Conservation (phyloP, 768 basidiomycete genomes). For the Tricholoma flavovirens region DNA sequence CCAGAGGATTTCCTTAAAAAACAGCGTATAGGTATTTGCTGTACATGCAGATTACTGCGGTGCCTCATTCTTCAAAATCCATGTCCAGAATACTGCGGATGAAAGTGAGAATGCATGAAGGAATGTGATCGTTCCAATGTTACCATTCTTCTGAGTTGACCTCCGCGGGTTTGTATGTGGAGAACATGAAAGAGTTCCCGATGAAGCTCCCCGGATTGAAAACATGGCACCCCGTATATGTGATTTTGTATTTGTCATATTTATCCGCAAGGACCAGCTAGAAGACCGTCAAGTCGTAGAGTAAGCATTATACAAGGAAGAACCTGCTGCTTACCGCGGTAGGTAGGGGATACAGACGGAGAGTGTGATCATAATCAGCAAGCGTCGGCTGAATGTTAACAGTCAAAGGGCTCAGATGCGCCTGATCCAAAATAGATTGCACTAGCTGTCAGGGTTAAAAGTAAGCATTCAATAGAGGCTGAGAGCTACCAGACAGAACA, state of each 20-base stretch:
- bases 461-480: conserved; percentile 1
- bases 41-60: background rate
- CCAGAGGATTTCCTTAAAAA: background rate
- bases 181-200: conserved; percentile 77
- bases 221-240: conserved; percentile 97
- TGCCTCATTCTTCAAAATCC: conserved; percentile 29
- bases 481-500: background rate
- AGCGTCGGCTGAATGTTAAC: conserved; percentile 80
- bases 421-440: conserved; percentile 94
- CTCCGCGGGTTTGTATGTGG: conserved; percentile 84
- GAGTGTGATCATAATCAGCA: conserved; percentile 86
- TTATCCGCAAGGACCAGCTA: conserved; percentile 93
- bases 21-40: background rate
- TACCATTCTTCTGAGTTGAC: conserved; percentile 84
- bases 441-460: conserved; percentile 56
- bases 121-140: conserved; percentile 7
- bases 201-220: conserved; percentile 96
- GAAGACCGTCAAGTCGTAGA: conserved; percentile 1
- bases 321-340: conserved; percentile 59
- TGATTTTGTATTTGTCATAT: conserved; percentile 93
- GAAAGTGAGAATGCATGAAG: conserved; percentile 1
- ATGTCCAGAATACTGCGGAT: conserved; percentile 32
- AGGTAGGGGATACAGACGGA: conserved; percentile 91
- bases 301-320: background rate
- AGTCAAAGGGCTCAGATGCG: conserved; percentile 86